Percentiles rank a stretch among this genome's conserved stretches.
These are phyloP conservation scores for Scheffersomyces ergatensis DNA, from an alignment of 805 yeast species.

Conservation along the genomic window DNA sequence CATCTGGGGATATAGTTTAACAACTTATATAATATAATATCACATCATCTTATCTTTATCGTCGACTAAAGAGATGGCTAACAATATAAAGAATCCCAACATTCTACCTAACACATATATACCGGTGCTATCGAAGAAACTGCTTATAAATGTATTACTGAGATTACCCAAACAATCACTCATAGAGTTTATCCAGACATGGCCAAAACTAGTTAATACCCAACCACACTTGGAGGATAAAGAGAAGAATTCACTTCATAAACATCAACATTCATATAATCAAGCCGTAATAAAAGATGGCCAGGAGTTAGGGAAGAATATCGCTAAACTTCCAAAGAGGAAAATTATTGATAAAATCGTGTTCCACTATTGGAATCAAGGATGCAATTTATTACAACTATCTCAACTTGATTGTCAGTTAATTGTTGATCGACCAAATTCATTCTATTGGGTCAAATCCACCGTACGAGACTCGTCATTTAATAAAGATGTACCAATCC, in stretches of 20 bases:
- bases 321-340: slow-evolving; percentile 21
- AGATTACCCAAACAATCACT: slow-evolving; percentile 31
- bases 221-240: slow-evolving; percentile 20
- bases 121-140: slow-evolving; percentile 26
- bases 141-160: slow-evolving; percentile 17
- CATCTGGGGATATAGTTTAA: too few relatives aligned
- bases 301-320: slow-evolving; percentile 4
- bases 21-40: too few relatives aligned
- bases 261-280: slow-evolving; percentile 21
- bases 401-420: slow-evolving; percentile 70
- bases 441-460: slow-evolving; percentile 48
- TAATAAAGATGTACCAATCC: slow-evolving; percentile 25
- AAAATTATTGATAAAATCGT: slow-evolving; percentile 44
- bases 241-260: slow-evolving; percentile 12
- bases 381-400: slow-evolving; percentile 61
- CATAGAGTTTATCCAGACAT: slow-evolving; percentile 26
- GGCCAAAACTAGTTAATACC: slow-evolving; percentile 33
- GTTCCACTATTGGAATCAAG: slow-evolving; percentile 51
- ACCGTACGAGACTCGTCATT: slow-evolving; percentile 38
- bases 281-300: slow-evolving; percentile 16
- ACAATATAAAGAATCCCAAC: slow-evolving; percentile 14
- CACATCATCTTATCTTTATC: too few relatives aligned
- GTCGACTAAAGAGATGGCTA: too few relatives aligned
- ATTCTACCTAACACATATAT: slow-evolving; percentile 38
- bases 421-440: slow-evolving; percentile 55